phyloP scores from a whole-genome alignment of 2,329 filamentous ascomycete species.

The Didymella sp. region DNA sequence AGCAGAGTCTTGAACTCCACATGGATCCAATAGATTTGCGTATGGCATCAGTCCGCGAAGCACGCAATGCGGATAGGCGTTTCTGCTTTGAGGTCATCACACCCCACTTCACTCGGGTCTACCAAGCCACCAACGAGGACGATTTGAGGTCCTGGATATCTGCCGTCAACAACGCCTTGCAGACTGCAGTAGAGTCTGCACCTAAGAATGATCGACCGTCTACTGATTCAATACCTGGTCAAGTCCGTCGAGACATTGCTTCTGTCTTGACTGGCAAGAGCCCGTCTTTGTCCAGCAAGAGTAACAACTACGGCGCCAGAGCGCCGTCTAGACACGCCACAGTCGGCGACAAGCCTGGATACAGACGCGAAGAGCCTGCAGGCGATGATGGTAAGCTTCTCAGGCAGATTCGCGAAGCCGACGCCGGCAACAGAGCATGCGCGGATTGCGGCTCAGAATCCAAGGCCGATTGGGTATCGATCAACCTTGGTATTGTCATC shows the following conservation, averaged over 20 bases:
- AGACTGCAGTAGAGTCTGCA: slow-evolving; percentile 90
- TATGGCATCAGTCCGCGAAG: slow-evolving; percentile 95
- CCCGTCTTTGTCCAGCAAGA: slow-evolving; percentile 69
- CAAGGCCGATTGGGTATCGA: slow-evolving; percentile 98
- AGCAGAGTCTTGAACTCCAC: slow-evolving; percentile 93
- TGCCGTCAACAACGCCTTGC: slow-evolving; percentile 95
- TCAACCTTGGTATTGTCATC: slow-evolving; percentile 93
- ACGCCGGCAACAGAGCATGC: slow-evolving; percentile 92
- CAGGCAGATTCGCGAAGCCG: slow-evolving; percentile 84
- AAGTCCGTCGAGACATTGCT: slow-evolving; percentile 83
- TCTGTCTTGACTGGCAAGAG: slow-evolving; percentile 94
- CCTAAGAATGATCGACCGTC: slow-evolving; percentile 59
- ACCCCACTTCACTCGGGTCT: slow-evolving; percentile 92
- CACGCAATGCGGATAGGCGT: slow-evolving; percentile 88
- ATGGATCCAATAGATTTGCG: slow-evolving; percentile 98
- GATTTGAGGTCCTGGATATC: slow-evolving; percentile 98
- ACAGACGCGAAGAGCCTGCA: slow-evolving; percentile 72
- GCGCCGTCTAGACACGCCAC: slow-evolving; percentile 85
- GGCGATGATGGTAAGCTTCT: slow-evolving; percentile 87
- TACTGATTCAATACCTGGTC: slow-evolving; percentile 60
- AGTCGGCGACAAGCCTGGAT: slow-evolving; percentile 82
- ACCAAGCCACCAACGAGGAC: slow-evolving; percentile 96
- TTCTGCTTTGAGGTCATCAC: slow-evolving; percentile 99
- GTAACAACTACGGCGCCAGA: slow-evolving; percentile 57
- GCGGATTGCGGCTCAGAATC: slow-evolving; percentile 90